phyloP scores from a whole-genome alignment of 352 stramenopile species.

The Peronospora destructor region DNA sequence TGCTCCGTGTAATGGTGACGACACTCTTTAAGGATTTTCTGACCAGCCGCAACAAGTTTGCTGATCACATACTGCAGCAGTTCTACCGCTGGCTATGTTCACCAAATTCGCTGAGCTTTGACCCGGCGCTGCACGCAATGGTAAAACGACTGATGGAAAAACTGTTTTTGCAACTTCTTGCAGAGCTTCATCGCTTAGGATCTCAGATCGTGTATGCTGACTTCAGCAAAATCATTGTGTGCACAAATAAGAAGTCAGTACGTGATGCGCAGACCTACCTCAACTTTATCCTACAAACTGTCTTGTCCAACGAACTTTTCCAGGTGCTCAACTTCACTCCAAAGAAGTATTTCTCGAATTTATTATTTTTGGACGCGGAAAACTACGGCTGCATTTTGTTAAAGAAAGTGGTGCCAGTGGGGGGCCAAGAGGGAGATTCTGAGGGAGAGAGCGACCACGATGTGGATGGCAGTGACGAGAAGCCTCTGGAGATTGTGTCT shows the following conservation, averaged over 20 bases:
- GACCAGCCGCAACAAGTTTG: conserved; percentile 84
- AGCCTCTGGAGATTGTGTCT: conserved; percentile 60
- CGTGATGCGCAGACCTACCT: conserved; percentile 90
- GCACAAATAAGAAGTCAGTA: conserved; percentile 64
- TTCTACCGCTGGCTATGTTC: conserved; percentile 93
- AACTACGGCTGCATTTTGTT: conserved; percentile 93
- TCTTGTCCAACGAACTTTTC: conserved; percentile 80
- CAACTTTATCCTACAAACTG: conserved; percentile 91
- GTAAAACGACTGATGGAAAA: conserved; percentile 95
- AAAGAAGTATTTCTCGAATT: conserved; percentile 85
- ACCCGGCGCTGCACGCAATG: conserved; percentile 90
- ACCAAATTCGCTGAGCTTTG: conserved; percentile 87
- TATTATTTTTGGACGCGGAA: conserved; percentile 93
- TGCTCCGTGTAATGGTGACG: conserved; percentile 89
- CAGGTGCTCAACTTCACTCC: conserved; percentile 70
- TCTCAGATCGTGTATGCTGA: conserved; percentile 91
- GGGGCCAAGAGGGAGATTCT: conserved; percentile 30
- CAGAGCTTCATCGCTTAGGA: conserved; percentile 91
- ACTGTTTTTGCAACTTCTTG: conserved; percentile 88
- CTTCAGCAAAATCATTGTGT: conserved; percentile 66
- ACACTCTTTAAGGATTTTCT: conserved; percentile 92
- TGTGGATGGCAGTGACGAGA: conserved; percentile 21
- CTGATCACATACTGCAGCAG: conserved; percentile 93
- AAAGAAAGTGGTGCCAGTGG: conserved; percentile 21
- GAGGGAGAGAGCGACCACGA: conserved; percentile 22